Percentiles rank a stretch among this genome's conserved stretches.
These are phyloP conservation scores for Yamadazyma sp. DNA, from an alignment of 1,139 yeast species.

Conservation along the genomic window DNA sequence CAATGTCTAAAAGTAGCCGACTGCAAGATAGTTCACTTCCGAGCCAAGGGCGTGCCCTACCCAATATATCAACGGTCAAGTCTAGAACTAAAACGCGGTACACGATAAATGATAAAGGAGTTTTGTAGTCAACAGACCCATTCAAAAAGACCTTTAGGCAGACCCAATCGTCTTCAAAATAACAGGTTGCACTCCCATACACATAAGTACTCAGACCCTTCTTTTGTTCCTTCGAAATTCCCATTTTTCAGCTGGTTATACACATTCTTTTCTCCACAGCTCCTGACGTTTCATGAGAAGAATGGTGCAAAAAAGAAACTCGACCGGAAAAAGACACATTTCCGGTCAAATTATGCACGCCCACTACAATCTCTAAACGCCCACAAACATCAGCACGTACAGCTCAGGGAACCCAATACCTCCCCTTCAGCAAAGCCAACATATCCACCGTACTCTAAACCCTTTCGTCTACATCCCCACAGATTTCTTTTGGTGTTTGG, in stretches of 20 bases:
- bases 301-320: not conserved
- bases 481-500: too few relatives aligned
- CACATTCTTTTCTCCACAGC: not conserved
- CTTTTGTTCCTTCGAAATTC: too few relatives aligned
- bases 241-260: not conserved
- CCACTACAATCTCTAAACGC: too few relatives aligned
- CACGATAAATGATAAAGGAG: conserved; percentile 2
- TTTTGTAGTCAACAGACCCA: not conserved
- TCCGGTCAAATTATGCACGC: too few relatives aligned
- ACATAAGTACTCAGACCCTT: too few relatives aligned
- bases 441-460: too few relatives aligned
- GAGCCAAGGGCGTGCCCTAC: not conserved
- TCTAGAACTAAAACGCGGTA: conserved; percentile 6
- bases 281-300: not conserved
- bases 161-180: not conserved
- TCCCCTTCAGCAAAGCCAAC: too few relatives aligned
- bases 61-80: not conserved
- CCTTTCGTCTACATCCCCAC: too few relatives aligned
- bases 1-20: too few relatives aligned
- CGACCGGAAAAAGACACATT: not conserved
- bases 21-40: too few relatives aligned
- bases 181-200: not conserved
- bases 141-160: not conserved
- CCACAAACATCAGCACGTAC: too few relatives aligned
- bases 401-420: too few relatives aligned